Evolutionary conservation across 495 filamentous ascomycete genomes (phyloP).

Genomic region (Aspergillus wentii): DNA sequence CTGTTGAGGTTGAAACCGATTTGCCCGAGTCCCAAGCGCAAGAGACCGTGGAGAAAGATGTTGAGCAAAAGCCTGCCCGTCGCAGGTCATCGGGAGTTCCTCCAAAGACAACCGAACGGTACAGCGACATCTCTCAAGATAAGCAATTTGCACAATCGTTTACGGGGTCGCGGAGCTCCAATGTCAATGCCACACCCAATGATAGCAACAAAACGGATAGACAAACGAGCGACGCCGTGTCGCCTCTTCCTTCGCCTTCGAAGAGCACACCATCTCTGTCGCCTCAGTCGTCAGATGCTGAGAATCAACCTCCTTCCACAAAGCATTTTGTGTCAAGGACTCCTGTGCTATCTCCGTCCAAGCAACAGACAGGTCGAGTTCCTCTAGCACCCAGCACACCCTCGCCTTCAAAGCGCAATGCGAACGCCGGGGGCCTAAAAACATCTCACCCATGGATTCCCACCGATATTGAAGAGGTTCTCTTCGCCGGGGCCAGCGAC

Average conservation of each 20-base stretch:
- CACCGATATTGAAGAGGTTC: conserved; percentile 64
- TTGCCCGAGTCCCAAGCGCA: conserved; percentile 4
- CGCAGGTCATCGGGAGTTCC: conserved; percentile 29
- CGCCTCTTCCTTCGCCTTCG: conserved; percentile 25
- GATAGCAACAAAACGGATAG: conserved; percentile 4
- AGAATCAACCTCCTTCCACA: conserved; percentile 69
- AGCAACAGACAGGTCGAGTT: conserved; percentile 26
- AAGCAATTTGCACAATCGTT: conserved; percentile 32
- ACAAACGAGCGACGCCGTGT: conserved; percentile 18
- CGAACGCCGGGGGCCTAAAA: conserved; percentile 49
- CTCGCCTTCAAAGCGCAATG: conserved; percentile 63
- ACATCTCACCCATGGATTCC: conserved; percentile 66
- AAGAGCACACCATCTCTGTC: conserved; percentile 53
- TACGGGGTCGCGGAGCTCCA: conserved; percentile 17
- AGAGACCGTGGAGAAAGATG: conserved; percentile 15
- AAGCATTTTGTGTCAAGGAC: conserved; percentile 39
- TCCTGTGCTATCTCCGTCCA: conserved; percentile 33
- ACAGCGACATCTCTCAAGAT: conserved; percentile 40
- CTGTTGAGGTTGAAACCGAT: conserved; percentile 3
- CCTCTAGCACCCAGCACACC: conserved; percentile 56
- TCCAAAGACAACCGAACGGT: conserved; percentile 39
- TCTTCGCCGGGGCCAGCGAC: conserved; percentile 37
- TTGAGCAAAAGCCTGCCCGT: conserved; percentile 13
- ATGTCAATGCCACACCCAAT: conserved; percentile 4
- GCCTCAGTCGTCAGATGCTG: conserved; percentile 74